Percentiles rank a stretch among this genome's conserved stretches.
Evolutionary conservation across 73 alveolate genomes (phyloP).

Genomic region (Tetrahymena borealis): DNA sequence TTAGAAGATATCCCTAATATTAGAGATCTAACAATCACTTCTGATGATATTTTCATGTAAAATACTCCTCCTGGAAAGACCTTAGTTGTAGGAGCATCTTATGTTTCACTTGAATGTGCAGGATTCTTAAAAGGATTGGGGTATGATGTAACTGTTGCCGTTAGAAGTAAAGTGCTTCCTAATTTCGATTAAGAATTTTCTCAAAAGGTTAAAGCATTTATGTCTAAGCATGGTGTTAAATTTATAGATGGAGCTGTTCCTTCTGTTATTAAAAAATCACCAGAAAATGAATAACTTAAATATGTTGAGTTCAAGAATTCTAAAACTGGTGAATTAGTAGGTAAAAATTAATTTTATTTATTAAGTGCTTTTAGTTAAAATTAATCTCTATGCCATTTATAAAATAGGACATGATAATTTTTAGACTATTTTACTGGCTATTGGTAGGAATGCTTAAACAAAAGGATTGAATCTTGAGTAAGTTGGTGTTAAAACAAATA

Average conservation of each 20-base stretch:
- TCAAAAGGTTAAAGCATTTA: conserved; percentile 72
- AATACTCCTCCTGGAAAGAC: conserved; percentile 95
- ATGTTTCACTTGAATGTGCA: conserved; percentile 97
- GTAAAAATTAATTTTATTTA: not conserved
- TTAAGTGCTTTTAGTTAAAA: not conserved
- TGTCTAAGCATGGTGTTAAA: conserved; percentile 83
- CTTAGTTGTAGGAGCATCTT: conserved; percentile 97
- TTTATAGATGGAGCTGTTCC: conserved; percentile 82
- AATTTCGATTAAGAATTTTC: conserved; percentile 98
- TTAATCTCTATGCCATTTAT: not conserved
- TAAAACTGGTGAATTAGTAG: conserved; percentile 1
- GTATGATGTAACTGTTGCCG: conserved; percentile 89
- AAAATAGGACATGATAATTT: conserved; percentile 56
- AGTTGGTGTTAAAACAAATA: conserved; percentile 77
- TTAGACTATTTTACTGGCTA: conserved; percentile 89
- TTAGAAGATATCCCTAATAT: conserved; percentile 37
- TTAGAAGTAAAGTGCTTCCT: conserved; percentile 90
- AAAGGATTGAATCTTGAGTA: conserved; percentile 64
- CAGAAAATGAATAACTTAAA: conserved; percentile 59
- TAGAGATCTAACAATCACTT: conserved; percentile 45
- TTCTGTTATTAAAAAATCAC: conserved; percentile 62
- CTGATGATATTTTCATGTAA: conserved; percentile 94
- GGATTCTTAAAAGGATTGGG: conserved; percentile 95
- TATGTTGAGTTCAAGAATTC: conserved; percentile 60
- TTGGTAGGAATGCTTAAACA: conserved; percentile 89